Percentiles rank a stretch among this genome's conserved stretches.
phyloP scores from a whole-genome alignment of 805 yeast genomes.

The Ogataea parapolymorpha region DNA sequence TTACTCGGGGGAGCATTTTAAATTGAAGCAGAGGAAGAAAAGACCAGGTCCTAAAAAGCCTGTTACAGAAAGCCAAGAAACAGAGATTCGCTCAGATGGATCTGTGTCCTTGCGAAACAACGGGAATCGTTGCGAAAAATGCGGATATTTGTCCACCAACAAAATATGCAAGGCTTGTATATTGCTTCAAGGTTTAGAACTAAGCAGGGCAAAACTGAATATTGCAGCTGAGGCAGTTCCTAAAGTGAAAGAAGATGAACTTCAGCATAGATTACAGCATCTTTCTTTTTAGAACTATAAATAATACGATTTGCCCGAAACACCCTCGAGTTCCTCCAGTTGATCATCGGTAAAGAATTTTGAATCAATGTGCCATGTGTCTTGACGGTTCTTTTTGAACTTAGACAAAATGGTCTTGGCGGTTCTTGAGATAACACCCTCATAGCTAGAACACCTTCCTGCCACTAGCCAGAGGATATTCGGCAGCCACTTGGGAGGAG shows the following conservation, averaged over 20 bases:
- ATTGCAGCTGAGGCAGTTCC: slow-evolving; percentile 50
- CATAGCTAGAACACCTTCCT: slow-evolving; percentile 63
- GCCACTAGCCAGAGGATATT: slow-evolving; percentile 65
- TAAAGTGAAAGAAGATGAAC: slow-evolving; percentile 62
- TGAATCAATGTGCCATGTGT: slow-evolving; percentile 92
- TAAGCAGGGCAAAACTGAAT: slow-evolving; percentile 61
- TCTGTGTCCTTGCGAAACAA: slow-evolving; percentile 50
- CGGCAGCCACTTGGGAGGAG: slow-evolving; percentile 92
- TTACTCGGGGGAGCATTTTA: slow-evolving; percentile 86
- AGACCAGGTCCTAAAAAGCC: slow-evolving; percentile 35
- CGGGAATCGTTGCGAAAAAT: slow-evolving; percentile 77
- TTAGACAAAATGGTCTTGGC: slow-evolving; percentile 79
- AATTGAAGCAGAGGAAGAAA: slow-evolving; percentile 55
- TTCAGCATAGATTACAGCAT: slow-evolving; percentile 55
- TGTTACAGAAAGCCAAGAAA: slow-evolving; percentile 41
- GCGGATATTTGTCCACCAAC: slow-evolving; percentile 91
- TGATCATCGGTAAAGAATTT: slow-evolving; percentile 71
- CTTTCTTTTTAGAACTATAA: slow-evolving; percentile 57
- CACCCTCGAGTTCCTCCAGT: slow-evolving; percentile 90
- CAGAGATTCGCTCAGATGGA: slow-evolving; percentile 60
- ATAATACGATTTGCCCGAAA: slow-evolving; percentile 87
- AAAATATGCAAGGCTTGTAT: slow-evolving; percentile 91
- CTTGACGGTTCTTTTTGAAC: slow-evolving; percentile 89
- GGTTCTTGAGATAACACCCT: slow-evolving; percentile 76
- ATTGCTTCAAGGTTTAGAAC: slow-evolving; percentile 77